These are phyloP conservation scores for Saccharomyces uvarum DNA, from an alignment of 1,139 yeast genomes.

Conservation along the genomic window DNA sequence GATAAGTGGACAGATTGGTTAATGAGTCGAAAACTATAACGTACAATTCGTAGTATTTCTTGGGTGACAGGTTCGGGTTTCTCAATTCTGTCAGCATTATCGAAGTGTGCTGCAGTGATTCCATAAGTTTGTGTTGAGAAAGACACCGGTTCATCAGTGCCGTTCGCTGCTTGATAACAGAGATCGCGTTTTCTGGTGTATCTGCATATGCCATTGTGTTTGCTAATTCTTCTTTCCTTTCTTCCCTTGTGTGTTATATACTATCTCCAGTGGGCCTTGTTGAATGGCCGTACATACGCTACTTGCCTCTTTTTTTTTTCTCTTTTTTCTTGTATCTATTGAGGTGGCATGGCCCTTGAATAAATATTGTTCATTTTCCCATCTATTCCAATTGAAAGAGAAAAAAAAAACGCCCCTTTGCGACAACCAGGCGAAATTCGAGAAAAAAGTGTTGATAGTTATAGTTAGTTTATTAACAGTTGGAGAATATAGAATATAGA, in stretches of 20 bases:
- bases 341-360: neutral
- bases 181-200: conserved; percentile 23
- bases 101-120: conserved; percentile 82
- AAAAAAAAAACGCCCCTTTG: neutral
- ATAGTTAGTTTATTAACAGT: neutral
- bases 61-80: conserved; percentile 70
- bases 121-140: conserved; percentile 62
- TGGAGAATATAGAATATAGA: neutral
- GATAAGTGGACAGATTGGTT: conserved; percentile 56
- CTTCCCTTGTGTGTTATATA: neutral
- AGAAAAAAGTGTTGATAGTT: neutral
- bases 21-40: conserved; percentile 80
- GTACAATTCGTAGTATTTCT: conserved; percentile 88
- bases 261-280: neutral
- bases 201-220: conserved; percentile 25
- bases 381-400: neutral
- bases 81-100: conserved; percentile 76
- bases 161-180: conserved; percentile 58
- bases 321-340: neutral
- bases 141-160: conserved; percentile 70
- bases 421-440: neutral
- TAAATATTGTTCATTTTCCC: neutral
- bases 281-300: neutral
- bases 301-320: neutral
- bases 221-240: neutral